Evolutionary conservation across 2,329 filamentous ascomycete genomes (phyloP).

Genomic region (Hypoxylon sp.): DNA sequence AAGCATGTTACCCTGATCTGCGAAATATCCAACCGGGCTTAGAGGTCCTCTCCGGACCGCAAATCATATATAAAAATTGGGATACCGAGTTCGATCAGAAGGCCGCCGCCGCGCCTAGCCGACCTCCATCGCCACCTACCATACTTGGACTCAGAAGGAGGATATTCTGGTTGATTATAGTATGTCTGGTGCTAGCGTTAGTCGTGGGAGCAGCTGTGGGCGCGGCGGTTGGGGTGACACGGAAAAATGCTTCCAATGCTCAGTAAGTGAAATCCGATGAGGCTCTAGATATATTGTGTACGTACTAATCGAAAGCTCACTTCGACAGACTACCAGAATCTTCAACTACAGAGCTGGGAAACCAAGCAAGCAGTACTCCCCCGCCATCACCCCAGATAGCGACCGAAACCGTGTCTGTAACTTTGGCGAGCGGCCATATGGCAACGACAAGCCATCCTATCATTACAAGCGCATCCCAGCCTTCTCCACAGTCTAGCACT

Average conservation of each 20-base stretch:
- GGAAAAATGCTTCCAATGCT: constrained; percentile 26
- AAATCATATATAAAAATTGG: constrained; percentile 38
- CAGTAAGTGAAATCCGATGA: constrained; percentile 36
- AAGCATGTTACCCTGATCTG: constrained; percentile 35
- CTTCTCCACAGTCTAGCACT: neutral
- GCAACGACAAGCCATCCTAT: constrained; percentile 8
- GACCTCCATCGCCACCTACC: neutral
- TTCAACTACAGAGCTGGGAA: constrained; percentile 3
- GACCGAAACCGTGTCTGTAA: constrained; percentile 37
- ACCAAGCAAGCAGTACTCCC: constrained; percentile 42
- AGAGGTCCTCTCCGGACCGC: constrained; percentile 44
- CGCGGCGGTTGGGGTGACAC: constrained; percentile 45
- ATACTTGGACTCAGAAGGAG: constrained; percentile 40
- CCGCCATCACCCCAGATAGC: constrained; percentile 14
- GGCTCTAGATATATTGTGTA: neutral
- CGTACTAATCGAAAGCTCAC: neutral
- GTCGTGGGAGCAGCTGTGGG: constrained; percentile 46
- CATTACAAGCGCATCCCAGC: neutral
- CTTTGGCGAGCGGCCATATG: constrained; percentile 22
- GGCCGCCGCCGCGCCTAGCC: neutral
- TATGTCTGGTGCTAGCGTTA: constrained; percentile 34
- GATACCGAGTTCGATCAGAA: constrained; percentile 14
- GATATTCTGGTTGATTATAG: constrained; percentile 40
- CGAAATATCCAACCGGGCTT: constrained; percentile 42
- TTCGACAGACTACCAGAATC: constrained; percentile 18